Evolutionary conservation across 768 basidiomycete species (phyloP).

Genomic region (Rhodotorula sphaerocarpa): DNA sequence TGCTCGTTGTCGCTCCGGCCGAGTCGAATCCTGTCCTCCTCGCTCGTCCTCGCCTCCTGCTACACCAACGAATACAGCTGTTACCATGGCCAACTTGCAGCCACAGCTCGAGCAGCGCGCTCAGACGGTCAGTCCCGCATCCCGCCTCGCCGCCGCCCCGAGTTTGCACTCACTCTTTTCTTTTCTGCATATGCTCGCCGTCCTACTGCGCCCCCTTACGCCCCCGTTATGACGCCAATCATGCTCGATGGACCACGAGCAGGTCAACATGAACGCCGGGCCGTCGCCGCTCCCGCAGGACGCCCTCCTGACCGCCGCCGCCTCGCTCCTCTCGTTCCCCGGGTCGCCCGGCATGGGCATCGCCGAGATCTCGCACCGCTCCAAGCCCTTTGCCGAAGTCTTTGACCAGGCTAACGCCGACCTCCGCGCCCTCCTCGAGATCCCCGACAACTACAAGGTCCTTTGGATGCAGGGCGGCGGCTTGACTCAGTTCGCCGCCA

Average conservation of each 20-base stretch:
- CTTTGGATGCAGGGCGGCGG: constrained; percentile 95
- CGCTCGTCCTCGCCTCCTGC: not conserved
- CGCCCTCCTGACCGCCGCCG: constrained; percentile 72
- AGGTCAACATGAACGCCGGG: constrained; percentile 84
- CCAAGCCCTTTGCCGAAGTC: constrained; percentile 72
- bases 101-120: constrained; percentile 13
- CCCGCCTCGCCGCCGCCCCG: not conserved
- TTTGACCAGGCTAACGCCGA: constrained; percentile 56
- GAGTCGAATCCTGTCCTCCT: not conserved
- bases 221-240: not conserved
- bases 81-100: constrained; percentile 19
- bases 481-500: constrained; percentile 79
- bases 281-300: constrained; percentile 84
- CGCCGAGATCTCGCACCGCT: constrained; percentile 92
- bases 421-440: constrained; percentile 65
- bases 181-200: no score
- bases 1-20: no score
- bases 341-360: constrained; percentile 85
- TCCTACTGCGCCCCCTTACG: no score
- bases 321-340: constrained; percentile 75
- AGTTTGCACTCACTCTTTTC: not conserved
- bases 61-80: no score
- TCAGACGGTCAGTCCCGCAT: not conserved
- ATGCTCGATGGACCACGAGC: no score
- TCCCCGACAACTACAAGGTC: constrained; percentile 75